These are phyloP conservation scores for Oryza brachyantha DNA, from an alignment of 176 grass and related monocot genomes.

Conservation along the genomic window DNA sequence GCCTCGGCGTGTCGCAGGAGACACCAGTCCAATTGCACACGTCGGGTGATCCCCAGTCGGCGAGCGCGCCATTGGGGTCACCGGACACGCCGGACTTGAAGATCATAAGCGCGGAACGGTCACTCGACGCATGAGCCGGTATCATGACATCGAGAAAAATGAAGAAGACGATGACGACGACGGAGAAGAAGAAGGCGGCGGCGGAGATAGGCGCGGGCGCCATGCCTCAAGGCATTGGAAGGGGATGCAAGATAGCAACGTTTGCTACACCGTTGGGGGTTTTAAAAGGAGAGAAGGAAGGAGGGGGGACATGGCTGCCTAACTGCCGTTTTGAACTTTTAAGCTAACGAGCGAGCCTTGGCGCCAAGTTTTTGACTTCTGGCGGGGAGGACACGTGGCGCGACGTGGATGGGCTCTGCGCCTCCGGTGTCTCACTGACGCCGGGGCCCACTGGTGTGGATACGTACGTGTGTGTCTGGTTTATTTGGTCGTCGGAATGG, in stretches of 20 bases:
- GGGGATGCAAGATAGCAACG: constrained; percentile 34
- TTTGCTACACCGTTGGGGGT: constrained; percentile 42
- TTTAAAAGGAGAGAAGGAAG: constrained; percentile 25
- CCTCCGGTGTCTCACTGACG: neutral
- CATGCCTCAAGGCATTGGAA: constrained; percentile 39
- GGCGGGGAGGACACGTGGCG: neutral
- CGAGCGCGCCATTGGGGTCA: constrained; percentile 40
- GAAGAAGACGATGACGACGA: neutral
- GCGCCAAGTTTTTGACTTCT: constrained; percentile 41
- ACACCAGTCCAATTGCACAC: constrained; percentile 83
- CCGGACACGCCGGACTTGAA: constrained; percentile 47
- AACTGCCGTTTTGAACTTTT: constrained; percentile 20
- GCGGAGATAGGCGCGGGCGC: neutral
- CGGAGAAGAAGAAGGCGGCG: neutral
- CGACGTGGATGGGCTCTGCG: neutral
- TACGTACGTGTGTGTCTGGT: neutral
- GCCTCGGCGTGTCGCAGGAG: constrained; percentile 34
- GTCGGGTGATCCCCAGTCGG: constrained; percentile 38
- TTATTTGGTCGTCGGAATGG: neutral
- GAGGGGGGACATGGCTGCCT: constrained; percentile 23
- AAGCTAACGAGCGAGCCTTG: too few relatives aligned
- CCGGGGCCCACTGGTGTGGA: neutral
- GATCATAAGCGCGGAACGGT: constrained; percentile 45
- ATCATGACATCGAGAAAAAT: neutral
- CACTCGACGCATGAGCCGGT: neutral